Base-by-base conservation (phyloP, 768 basidiomycete genomes). In the Rhodosporidiobolus sp. region DNA sequence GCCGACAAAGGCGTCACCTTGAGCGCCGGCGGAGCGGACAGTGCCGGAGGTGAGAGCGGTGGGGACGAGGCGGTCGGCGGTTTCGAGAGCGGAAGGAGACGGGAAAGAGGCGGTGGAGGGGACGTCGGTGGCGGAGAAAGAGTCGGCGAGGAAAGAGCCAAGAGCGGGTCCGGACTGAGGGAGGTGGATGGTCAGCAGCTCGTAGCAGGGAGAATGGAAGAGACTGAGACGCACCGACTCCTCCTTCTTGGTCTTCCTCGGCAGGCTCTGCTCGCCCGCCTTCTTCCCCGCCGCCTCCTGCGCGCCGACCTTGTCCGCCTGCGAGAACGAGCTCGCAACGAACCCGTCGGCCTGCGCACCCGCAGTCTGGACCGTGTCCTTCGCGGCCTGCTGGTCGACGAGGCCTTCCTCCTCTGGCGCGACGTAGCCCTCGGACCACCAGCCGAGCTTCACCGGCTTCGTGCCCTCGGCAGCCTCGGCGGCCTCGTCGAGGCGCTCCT, bases 321-420 rank as follows among this genome's bases (percentile, higher is more conserved):
- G 61, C 22, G 28, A n/a, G 35, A 63, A 69, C 5, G 61, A 61
- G 14, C 49, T 56, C 52, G 7, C 48, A 10, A 49, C 34, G 35
- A 69, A 69, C 35, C 67, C 67, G 28, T 69, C 67, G 48, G 67
- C 67, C 61, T 69, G 67, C 11, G 67, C 67, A 22, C 54, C 54
- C 1, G 54, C 67, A n/a, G 43, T 63, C 54, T 52, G 30, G 1
- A 69, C 67, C 46, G 61, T 69, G 55, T 69, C 61, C 46, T 50
- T 45, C 22, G 34, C 55, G 48, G 38, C 22, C n/a, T 69, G 7
- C 12, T 54, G 54, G 14, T 69, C 67, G 53, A 68, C 67, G 16
- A 52, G 35, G 4, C 17, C 6, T 24, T 54, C 57, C 35, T 67
- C 67, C 7, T 50, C 59, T 32, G 54, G 12, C n/a, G 54, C 5